Base-by-base conservation (phyloP, 495 filamentous ascomycete species). In the Trichoderma reesei region DNA sequence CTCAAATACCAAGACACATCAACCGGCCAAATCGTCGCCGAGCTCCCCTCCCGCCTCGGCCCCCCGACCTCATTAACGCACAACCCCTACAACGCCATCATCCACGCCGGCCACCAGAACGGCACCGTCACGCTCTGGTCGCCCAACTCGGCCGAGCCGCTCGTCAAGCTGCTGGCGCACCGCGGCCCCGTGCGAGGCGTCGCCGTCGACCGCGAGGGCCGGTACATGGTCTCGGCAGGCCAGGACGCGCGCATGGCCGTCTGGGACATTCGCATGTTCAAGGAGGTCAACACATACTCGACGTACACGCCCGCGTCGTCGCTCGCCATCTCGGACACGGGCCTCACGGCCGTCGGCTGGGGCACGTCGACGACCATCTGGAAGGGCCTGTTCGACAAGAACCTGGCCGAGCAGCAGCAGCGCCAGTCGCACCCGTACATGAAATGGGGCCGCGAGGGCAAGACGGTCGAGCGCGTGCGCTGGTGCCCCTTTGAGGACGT, bases 401-500 rank as follows among this genome's bases (percentile, higher is more conserved):
- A 80, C 38, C 75, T 76, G 36, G 68, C 73, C 3, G 85, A 89
- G 63, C 86, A 90, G 68, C 86, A 90, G 68, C 84, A 88, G 71
- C 93, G 92, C 67, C 85, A 95, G 5, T 84, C 91, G 65, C 88
- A 84, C 63, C 94, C 94, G 6, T 98, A 98, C 74, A 91, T 98
- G 87, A 79, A 85, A 8, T 96, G 92, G 87, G 91, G 92, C 39
- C 91, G 90, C 59, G 90, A 96, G 59, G 92, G 90, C 7, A 85
- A 89, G 64, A 80, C 80, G 60, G 86, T 96, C 63, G 91, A 94
- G 72, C 84, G 87, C 59, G 81, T 96, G 18, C 81, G 82, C 42
- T 98, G 92, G 91, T 97, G 93, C 71, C 95, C 95, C 5, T 96
- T 89, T 68, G 94, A 98, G 74, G 94, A 98, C 77, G 73, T 96